Evolutionary conservation across 2,329 filamentous ascomycete genomes (phyloP), one percentile per base, ranked within the genome.

Genomic region (Chaetomium globosum): DNA sequence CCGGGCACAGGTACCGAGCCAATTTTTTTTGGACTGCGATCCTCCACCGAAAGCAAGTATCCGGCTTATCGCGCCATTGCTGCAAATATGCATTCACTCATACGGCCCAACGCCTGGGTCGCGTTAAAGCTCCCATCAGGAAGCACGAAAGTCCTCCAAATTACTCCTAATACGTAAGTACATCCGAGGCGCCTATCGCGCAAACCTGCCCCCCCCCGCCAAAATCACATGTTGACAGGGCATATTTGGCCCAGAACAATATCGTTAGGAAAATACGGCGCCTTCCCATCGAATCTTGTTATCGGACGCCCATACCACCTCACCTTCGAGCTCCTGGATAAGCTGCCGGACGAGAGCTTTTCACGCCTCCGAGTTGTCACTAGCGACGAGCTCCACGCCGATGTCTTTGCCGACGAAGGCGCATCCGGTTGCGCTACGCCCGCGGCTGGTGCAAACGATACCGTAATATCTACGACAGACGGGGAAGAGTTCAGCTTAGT

Each of bases 291-390:
- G 60, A 97, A 98, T 75, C 85, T 95, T 36, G 87, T 99, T 54
- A 86, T 99, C 68, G 90, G 92, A n/a, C 89, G 95, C 8, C 95
- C 95, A 0, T 97, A 92, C 75, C 87, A 97, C 79, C 82, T 96
- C 66, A 98, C 93, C 0, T 99, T 92, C 78, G 94, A 98, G 76
- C 83, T 98, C 2, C 85, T 90, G 68, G 92, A 97, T 72, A 87
- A 85, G 73, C 78, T 82, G 30, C 83, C 88, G 4, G 84, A 84
- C 67, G 87, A 90, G 70, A 81, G 80, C 68, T 90, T 88, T 70
- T 86, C 87, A 55, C 83, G 87, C 16, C 79, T 98, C 62, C 90
- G 93, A 39, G 82, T 97, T 3, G 91, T 97, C 0, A 85, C 92
- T 0, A 85, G 92, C 1, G 83, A 87, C 43, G 94, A 98, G 77